Conservation (phyloP, 129 eudicot genomes). For the Kitagawia praeruptora region DNA sequence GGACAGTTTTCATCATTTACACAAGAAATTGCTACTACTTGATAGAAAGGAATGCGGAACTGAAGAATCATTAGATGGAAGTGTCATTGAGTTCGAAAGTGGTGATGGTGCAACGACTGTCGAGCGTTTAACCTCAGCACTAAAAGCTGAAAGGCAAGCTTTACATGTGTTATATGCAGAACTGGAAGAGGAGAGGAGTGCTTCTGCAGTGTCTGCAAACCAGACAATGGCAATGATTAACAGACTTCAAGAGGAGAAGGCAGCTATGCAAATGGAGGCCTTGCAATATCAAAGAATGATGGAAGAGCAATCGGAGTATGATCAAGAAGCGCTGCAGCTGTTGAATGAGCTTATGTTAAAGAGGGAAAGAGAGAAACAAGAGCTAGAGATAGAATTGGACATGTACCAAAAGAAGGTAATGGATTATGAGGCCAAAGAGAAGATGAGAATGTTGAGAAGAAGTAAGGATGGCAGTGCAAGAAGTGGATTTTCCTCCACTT, state of each 20-base stretch:
- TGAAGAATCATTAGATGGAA: slow-evolving; percentile 70
- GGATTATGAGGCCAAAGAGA: slow-evolving; percentile 66
- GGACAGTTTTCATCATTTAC: slow-evolving; percentile 32
- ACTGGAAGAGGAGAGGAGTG: slow-evolving; percentile 89
- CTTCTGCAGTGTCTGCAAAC: slow-evolving; percentile 83
- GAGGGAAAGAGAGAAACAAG: slow-evolving; percentile 74
- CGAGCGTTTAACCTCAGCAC: slow-evolving; percentile 51
- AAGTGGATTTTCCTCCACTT: slow-evolving; percentile 61
- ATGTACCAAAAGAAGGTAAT: slow-evolving; percentile 48
- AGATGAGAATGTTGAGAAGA: slow-evolving; percentile 41
- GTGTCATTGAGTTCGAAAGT: slow-evolving; percentile 47
- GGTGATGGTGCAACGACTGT: slow-evolving; percentile 33
- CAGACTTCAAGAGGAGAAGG: slow-evolving; percentile 91
- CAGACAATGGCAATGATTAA: slow-evolving; percentile 98
- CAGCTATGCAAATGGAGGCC: slow-evolving; percentile 98
- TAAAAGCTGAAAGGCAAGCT: slow-evolving; percentile 63
- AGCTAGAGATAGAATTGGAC: slow-evolving; percentile 63
- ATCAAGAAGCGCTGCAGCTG: slow-evolving; percentile 95
- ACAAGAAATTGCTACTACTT: slow-evolving; percentile 39
- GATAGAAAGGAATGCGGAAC: slow-evolving; percentile 49
- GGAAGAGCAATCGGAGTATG: slow-evolving; percentile 98
- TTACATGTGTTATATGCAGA: slow-evolving; percentile 63
- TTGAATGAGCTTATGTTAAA: slow-evolving; percentile 86
- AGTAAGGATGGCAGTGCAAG: slow-evolving; percentile 42
- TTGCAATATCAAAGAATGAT: slow-evolving; percentile 95